A percentile compares a stretch with the other conserved stretches of the same genome.
phyloP scores from a whole-genome alignment of 495 filamentous ascomycete genomes.

The Lichina pygmaea region DNA sequence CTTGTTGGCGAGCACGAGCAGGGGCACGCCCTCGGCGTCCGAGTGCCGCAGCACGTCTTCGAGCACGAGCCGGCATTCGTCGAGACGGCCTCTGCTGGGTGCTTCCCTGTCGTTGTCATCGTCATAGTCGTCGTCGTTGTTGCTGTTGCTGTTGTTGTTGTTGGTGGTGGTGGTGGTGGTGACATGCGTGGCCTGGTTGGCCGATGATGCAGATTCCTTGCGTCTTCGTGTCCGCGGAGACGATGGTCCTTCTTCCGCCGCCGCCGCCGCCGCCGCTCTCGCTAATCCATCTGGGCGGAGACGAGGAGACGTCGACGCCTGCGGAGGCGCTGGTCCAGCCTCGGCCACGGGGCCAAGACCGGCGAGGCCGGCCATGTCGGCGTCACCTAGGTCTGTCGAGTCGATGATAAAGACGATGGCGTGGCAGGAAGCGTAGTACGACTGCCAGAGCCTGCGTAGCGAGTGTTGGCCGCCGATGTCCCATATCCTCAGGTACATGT shows the following conservation, averaged over 20 bases:
- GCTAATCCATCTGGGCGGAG: neutral
- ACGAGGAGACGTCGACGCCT: neutral
- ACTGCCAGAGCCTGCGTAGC: constrained; percentile 80
- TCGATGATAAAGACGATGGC: constrained; percentile 96
- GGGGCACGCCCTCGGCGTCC: constrained; percentile 69
- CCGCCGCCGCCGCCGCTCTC: neutral
- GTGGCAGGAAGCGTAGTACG: constrained; percentile 78
- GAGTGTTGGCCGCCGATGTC: constrained; percentile 84
- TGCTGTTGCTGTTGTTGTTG: neutral
- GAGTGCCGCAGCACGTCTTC: constrained; percentile 65
- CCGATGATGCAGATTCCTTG: neutral
- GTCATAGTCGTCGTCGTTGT: constrained; percentile 19
- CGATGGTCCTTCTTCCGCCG: no score
- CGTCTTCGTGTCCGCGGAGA: neutral
- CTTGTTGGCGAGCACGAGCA: constrained; percentile 88
- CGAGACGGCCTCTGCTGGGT: constrained; percentile 25
- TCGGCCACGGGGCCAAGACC: constrained; percentile 47
- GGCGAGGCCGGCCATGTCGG: constrained; percentile 19
- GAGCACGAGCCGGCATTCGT: constrained; percentile 69
- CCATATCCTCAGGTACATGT: constrained; percentile 97
- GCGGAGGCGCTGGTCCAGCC: constrained; percentile 1
- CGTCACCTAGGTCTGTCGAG: constrained; percentile 70
- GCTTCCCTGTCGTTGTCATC: constrained; percentile 15
- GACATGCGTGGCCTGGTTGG: neutral
- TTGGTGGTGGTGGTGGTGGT: neutral